phyloP scores from a whole-genome alignment of 768 basidiomycete species.

The Phylloporus scabripes region DNA sequence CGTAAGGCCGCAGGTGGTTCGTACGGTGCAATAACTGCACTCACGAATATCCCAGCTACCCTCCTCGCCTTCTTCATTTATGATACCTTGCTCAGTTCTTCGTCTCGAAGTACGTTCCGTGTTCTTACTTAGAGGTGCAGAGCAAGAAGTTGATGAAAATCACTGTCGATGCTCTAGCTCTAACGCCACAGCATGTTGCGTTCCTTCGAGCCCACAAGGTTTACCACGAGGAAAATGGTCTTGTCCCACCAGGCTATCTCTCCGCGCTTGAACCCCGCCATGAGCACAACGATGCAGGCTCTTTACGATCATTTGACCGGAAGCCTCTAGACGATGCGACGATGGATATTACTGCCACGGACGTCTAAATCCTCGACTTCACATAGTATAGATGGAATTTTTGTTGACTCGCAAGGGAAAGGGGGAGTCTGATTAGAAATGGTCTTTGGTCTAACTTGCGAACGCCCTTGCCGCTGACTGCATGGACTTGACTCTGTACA shows the following conservation, averaged over 20 bases:
- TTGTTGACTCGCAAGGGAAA: neutral
- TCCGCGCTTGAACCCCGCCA: slow-evolving; percentile 8
- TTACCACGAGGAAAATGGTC: slow-evolving; percentile 23
- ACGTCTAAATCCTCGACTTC: slow-evolving; percentile 11
- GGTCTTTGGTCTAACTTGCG: neutral
- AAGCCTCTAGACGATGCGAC: slow-evolving; percentile 1
- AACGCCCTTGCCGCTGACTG: neutral
- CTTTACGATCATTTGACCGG: slow-evolving; percentile 11
- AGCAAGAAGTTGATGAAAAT: slow-evolving; percentile 9
- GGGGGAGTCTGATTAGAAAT: slow-evolving; percentile 2
- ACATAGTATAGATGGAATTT: neutral
- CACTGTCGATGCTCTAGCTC: slow-evolving; percentile 8
- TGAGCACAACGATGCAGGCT: slow-evolving; percentile 2
- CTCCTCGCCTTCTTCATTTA: slow-evolving; percentile 50
- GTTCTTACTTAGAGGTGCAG: slow-evolving; percentile 1
- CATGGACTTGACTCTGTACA: slow-evolving; percentile 4
- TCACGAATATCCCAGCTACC: slow-evolving; percentile 63
- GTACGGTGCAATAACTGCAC: slow-evolving; percentile 59
- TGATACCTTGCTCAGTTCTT: slow-evolving; percentile 53
- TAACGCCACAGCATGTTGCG: slow-evolving; percentile 20
- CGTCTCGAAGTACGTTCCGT: slow-evolving; percentile 45
- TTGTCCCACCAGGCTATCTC: slow-evolving; percentile 21
- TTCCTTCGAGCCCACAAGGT: slow-evolving; percentile 19
- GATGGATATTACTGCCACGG: neutral
- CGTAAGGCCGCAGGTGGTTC: slow-evolving; percentile 42